Conservation (phyloP, 306 rosid genomes). For the Ormosia emarginata region DNA sequence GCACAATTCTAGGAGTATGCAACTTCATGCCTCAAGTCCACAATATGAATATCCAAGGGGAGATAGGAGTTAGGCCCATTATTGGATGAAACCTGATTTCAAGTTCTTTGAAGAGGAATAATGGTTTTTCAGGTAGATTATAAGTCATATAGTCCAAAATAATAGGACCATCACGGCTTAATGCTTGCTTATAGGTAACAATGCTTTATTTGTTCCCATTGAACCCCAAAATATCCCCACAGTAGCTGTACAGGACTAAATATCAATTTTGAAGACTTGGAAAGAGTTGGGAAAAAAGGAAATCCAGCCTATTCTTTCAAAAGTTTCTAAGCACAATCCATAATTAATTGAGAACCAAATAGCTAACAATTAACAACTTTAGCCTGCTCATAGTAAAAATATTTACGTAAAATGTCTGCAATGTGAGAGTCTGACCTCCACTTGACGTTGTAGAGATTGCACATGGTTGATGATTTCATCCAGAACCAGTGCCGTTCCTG, state of each 20-base stretch:
- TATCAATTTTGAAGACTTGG: not conserved
- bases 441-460: constrained; percentile 87
- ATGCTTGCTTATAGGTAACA: not conserved
- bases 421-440: constrained; percentile 70
- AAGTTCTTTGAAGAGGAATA: not conserved
- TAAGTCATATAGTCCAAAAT: constrained; percentile 5
- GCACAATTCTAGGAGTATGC: not conserved
- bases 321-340: not conserved
- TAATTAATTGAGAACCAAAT: not conserved
- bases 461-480: constrained; percentile 96
- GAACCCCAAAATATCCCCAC: not conserved
- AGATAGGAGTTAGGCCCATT: not conserved
- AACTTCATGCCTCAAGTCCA: not conserved
- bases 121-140: not conserved
- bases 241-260: not conserved
- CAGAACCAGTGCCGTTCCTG: constrained; percentile 88
- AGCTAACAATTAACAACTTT: constrained; percentile 7
- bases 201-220: constrained; percentile 2
- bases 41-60: not conserved
- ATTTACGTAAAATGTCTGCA: constrained; percentile 7
- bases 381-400: constrained; percentile 24
- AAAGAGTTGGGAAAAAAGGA: constrained; percentile 7
- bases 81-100: not conserved
- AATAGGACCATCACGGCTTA: not conserved
- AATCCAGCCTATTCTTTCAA: constrained; percentile 8